Percentiles rank a stretch among this genome's conserved stretches.
Evolutionary conservation across 2,329 filamentous ascomycete genomes (phyloP).

Genomic region (Diaporthe humulicola): DNA sequence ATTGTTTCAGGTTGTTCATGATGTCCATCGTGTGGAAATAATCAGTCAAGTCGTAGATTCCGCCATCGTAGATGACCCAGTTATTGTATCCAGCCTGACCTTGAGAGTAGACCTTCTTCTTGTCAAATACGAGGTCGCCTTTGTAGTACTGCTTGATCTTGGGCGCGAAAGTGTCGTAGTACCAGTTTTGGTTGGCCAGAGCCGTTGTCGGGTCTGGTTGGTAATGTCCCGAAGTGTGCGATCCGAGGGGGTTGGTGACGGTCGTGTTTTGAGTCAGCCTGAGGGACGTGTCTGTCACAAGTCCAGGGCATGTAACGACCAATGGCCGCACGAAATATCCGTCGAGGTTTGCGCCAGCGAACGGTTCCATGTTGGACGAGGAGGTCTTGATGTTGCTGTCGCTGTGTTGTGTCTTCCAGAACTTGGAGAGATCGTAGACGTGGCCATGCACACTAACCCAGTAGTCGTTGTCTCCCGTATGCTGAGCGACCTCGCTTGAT

Average conservation of each 20-base stretch:
- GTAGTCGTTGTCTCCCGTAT: conserved; percentile 81
- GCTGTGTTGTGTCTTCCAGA: conserved; percentile 88
- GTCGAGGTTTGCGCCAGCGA: conserved; percentile 84
- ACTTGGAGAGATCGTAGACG: conserved; percentile 93
- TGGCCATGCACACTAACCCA: conserved; percentile 89
- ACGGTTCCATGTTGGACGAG: conserved; percentile 77
- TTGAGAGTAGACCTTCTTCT: conserved; percentile 69
- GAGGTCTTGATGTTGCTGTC: conserved; percentile 75
- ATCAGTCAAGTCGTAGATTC: conserved; percentile 90
- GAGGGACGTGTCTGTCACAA: conserved; percentile 73
- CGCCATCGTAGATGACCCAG: conserved; percentile 84
- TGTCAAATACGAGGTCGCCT: conserved; percentile 83
- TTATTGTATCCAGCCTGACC: conserved; percentile 76
- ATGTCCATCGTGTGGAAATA: conserved; percentile 84
- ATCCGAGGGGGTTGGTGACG: conserved; percentile 63
- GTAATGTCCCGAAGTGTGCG: conserved; percentile 78
- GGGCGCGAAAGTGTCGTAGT: conserved; percentile 78
- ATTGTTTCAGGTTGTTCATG: conserved; percentile 67
- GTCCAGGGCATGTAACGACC: conserved; percentile 77
- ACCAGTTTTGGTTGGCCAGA: conserved; percentile 80
- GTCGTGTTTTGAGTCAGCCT: conserved; percentile 76
- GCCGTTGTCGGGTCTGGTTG: conserved; percentile 68
- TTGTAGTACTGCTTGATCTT: conserved; percentile 89
- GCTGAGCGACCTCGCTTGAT: conserved; percentile 74
- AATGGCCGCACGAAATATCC: conserved; percentile 89